These are phyloP conservation scores for Globisporangium radiosum DNA, from an alignment of 352 stramenopile genomes.

Conservation along the genomic window DNA sequence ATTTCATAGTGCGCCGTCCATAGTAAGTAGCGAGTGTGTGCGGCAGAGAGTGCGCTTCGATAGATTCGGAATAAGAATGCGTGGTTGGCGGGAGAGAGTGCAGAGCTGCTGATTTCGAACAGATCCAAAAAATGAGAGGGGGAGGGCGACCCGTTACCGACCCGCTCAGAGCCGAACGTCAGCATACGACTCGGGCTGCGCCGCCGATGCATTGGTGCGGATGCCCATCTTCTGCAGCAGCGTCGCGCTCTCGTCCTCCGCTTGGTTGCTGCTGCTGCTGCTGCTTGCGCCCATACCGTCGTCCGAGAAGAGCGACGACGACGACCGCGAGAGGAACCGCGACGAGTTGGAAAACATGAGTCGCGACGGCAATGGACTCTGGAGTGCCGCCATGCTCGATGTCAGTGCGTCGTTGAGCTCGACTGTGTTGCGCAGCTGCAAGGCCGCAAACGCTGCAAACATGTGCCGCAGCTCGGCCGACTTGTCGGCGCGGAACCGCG, in stretches of 20 bases:
- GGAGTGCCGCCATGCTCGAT: conserved; percentile 35
- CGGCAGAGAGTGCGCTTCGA: too few relatives aligned
- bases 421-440: conserved; percentile 42
- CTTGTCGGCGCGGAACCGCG: conserved; percentile 70
- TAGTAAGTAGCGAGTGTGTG: too few relatives aligned
- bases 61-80: too few relatives aligned
- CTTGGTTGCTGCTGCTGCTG: conserved; percentile 16
- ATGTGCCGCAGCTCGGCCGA: conserved; percentile 61
- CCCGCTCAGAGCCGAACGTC: conserved; percentile 44
- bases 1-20: too few relatives aligned
- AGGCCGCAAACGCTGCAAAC: conserved; percentile 62
- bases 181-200: conserved; percentile 28
- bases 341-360: conserved; percentile 30
- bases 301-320: conserved; percentile 26
- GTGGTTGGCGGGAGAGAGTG: too few relatives aligned
- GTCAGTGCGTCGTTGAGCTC: conserved; percentile 47
- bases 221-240: conserved; percentile 23
- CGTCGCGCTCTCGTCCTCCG: conserved; percentile 14
- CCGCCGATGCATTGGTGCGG: conserved; percentile 10
- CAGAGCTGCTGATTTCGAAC: too few relatives aligned
- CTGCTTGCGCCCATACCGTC: conserved; percentile 4
- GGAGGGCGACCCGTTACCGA: too few relatives aligned
- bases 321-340: conserved; percentile 35
- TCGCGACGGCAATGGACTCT: conserved; percentile 32
- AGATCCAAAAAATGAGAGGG: too few relatives aligned